These are phyloP conservation scores for Sporothrix humicola DNA, from an alignment of 2,329 filamentous ascomycete species.

Conservation along the genomic window DNA sequence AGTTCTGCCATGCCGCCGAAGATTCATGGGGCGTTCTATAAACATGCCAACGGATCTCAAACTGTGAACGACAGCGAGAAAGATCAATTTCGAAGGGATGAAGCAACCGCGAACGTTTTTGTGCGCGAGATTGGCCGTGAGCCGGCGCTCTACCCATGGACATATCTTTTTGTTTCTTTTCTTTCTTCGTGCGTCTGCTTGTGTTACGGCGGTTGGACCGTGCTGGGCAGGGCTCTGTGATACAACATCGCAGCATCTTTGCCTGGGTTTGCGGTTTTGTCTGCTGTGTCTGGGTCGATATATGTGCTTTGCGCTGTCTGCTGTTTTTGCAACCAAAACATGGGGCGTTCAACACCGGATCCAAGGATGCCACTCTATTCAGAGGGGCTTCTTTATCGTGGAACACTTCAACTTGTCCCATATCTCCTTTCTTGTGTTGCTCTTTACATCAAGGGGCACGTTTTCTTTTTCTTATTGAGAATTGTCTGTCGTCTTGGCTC, in stretches of 20 bases:
- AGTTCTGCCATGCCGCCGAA: conserved; percentile 98
- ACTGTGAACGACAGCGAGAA: neutral
- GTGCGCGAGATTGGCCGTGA: neutral
- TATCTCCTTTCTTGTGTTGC: conserved; percentile 46
- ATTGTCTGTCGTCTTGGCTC: neutral
- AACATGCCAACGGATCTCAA: neutral
- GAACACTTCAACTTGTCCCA: conserved; percentile 71
- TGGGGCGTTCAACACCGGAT: conserved; percentile 77
- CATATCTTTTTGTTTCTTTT: conserved; percentile 34
- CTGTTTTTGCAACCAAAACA: conserved; percentile 88
- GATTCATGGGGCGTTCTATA: conserved; percentile 95
- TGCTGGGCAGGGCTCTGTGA: conserved; percentile 58
- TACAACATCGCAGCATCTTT: conserved; percentile 72
- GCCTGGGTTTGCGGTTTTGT: conserved; percentile 47
- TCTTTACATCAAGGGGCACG: conserved; percentile 32
- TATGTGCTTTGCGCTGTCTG: conserved; percentile 71
- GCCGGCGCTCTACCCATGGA: neutral
- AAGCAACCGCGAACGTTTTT: neutral
- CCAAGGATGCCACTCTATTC: conserved; percentile 60
- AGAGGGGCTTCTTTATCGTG: conserved; percentile 56
- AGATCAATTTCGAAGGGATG: neutral
- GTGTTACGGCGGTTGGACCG: conserved; percentile 34
- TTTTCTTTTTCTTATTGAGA: conserved; percentile 8
- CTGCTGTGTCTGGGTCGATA: conserved; percentile 62
- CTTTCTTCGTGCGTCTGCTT: conserved; percentile 20